A percentile compares a stretch with the other conserved stretches of the same genome.
Evolutionary conservation across 768 basidiomycete species (phyloP).

Genomic region (Pholiota microspora): DNA sequence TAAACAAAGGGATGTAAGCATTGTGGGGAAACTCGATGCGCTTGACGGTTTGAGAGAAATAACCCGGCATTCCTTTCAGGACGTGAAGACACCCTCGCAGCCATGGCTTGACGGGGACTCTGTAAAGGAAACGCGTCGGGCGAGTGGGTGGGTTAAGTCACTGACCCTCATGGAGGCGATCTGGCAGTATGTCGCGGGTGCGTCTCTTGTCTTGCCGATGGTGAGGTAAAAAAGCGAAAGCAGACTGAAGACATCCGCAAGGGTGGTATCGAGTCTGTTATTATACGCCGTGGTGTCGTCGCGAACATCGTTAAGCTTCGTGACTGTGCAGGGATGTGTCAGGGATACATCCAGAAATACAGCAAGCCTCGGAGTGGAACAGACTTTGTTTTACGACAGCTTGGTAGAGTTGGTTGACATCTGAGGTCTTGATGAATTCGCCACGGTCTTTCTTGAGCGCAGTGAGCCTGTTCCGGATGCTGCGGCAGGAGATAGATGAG

Average conservation of each 20-base stretch:
- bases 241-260: conserved; percentile 94
- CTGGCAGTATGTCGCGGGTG: conserved; percentile 94
- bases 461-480: conserved; percentile 93
- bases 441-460: conserved; percentile 92
- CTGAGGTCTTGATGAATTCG: conserved; percentile 89
- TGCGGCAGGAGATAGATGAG: conserved; percentile 30
- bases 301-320: conserved; percentile 87
- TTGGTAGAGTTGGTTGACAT: conserved; percentile 92
- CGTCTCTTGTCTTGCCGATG: conserved; percentile 93
- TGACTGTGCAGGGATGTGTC: conserved; percentile 49
- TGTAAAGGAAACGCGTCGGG: conserved; percentile 10
- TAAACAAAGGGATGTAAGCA: conserved; percentile 5
- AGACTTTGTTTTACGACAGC: conserved; percentile 90
- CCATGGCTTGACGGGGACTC: conserved; percentile 4
- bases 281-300: conserved; percentile 72
- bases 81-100: not conserved
- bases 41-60: not conserved
- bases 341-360: not conserved
- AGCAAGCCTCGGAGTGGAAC: conserved; percentile 19
- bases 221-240: conserved; percentile 97
- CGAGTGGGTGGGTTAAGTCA: conserved; percentile 22
- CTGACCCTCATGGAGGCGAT: conserved; percentile 94
- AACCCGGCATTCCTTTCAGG: conserved; percentile 17
- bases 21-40: not conserved
- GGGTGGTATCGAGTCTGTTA: conserved; percentile 92